Percentiles rank a stretch among this genome's conserved stretches.
Conservation (phyloP, 1,284 basidiomycete genomes). For the Fomitopsis schrenkii region DNA sequence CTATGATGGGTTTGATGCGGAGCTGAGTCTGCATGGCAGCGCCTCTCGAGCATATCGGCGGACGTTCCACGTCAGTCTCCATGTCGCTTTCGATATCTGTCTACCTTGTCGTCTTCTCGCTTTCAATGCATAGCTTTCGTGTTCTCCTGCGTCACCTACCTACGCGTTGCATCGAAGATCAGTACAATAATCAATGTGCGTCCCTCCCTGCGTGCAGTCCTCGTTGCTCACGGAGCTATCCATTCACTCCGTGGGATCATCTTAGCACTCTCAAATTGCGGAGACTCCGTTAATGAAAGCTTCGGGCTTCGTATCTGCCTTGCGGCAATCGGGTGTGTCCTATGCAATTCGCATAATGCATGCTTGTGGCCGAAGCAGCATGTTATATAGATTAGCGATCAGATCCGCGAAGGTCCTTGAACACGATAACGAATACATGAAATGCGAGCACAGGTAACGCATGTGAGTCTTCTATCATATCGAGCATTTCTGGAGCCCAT, state of each 20-base stretch:
- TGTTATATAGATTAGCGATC: too few relatives aligned
- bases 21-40: background rate
- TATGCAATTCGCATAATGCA: too few relatives aligned
- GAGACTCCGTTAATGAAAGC: too few relatives aligned
- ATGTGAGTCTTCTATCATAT: background rate
- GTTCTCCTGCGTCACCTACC: background rate
- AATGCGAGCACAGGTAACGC: background rate
- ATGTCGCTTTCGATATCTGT: background rate
- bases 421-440: background rate
- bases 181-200: too few relatives aligned
- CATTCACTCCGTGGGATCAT: too few relatives aligned
- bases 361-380: too few relatives aligned
- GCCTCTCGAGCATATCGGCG: background rate
- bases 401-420: background rate
- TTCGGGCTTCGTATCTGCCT: too few relatives aligned
- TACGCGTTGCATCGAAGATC: too few relatives aligned
- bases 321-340: too few relatives aligned
- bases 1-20: background rate
- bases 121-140: background rate
- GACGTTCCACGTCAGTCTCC: background rate
- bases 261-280: too few relatives aligned
- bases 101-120: background rate
- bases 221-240: background rate
- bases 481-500: background rate
- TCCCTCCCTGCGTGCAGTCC: background rate